Percentiles rank a stretch among this genome's conserved stretches.
Evolutionary conservation across 2,329 filamentous ascomycete species (phyloP).

Genomic region (Tolypocladium endophyticum): DNA sequence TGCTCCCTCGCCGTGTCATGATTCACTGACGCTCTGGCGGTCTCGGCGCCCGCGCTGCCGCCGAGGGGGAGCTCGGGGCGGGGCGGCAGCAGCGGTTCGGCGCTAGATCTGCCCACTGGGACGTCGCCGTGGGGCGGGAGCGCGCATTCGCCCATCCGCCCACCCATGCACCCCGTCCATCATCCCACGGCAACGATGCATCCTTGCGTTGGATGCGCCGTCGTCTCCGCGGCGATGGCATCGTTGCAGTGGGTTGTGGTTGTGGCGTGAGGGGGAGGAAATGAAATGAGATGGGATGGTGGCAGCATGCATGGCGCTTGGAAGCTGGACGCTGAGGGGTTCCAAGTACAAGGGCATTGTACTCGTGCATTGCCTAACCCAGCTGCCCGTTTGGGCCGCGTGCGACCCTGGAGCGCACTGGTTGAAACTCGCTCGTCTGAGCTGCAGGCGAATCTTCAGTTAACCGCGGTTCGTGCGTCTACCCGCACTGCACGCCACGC

Average conservation of each 20-base stretch:
- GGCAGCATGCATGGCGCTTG: neutral
- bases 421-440: neutral
- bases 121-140: neutral
- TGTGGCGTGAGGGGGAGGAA: neutral
- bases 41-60: neutral
- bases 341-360: too few relatives aligned
- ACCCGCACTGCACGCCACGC: neutral
- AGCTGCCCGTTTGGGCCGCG: neutral
- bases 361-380: neutral
- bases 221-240: neutral
- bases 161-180: too few relatives aligned
- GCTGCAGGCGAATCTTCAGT: neutral
- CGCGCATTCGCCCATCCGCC: neutral
- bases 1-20: neutral
- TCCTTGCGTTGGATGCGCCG: neutral
- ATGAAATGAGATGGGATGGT: too few relatives aligned
- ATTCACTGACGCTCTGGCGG: neutral
- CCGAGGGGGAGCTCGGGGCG: neutral
- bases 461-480: neutral
- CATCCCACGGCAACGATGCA: neutral
- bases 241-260: neutral
- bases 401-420: neutral
- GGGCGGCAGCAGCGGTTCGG: neutral
- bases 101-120: neutral
- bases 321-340: neutral